Evolutionary conservation across 2,329 filamentous ascomycete species (phyloP).

Genomic region (Monosporascus ibericus): DNA sequence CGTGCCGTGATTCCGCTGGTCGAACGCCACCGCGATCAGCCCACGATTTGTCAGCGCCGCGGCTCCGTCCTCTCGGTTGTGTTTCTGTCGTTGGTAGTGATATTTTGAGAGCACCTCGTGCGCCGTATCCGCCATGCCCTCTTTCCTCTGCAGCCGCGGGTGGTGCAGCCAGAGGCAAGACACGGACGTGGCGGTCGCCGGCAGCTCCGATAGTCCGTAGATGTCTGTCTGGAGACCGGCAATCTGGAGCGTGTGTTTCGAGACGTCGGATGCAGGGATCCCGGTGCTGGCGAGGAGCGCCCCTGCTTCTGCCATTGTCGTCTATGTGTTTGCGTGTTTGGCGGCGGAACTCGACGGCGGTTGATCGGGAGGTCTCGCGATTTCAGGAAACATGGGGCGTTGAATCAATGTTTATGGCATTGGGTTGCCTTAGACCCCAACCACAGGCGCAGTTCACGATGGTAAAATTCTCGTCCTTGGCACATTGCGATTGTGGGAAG

Average conservation of each 20-base stretch:
- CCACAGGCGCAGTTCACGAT: too few relatives aligned
- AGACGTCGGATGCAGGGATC: slow-evolving; percentile 38
- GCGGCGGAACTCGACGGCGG: too few relatives aligned
- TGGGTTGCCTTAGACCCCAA: too few relatives aligned
- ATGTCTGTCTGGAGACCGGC: slow-evolving; percentile 73
- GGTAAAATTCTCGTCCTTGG: too few relatives aligned
- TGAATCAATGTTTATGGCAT: too few relatives aligned
- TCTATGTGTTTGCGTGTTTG: too few relatives aligned
- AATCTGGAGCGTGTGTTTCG: slow-evolving; percentile 62
- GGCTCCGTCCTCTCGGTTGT: slow-evolving; percentile 10
- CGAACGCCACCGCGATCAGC: slow-evolving; percentile 77
- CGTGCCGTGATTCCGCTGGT: slow-evolving; percentile 87
- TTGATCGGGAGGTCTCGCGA: too few relatives aligned
- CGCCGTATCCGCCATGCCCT: slow-evolving; percentile 71
- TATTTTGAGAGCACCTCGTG: slow-evolving; percentile 62
- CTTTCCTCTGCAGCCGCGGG: slow-evolving; percentile 64
- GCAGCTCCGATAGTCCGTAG: slow-evolving; percentile 73
- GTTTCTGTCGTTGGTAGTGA: slow-evolving; percentile 40
- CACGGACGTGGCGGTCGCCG: slow-evolving; percentile 44
- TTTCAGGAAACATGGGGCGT: too few relatives aligned
- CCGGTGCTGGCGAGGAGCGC: background rate
- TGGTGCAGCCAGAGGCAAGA: slow-evolving; percentile 91
- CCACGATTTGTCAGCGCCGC: slow-evolving; percentile 36
- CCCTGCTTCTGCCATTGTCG: too few relatives aligned
- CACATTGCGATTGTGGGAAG: too few relatives aligned